A percentile compares a stretch with the other conserved stretches of the same genome.
Evolutionary conservation across 2,329 filamentous ascomycete genomes (phyloP).

Genomic region (Fusarium caatingaense): DNA sequence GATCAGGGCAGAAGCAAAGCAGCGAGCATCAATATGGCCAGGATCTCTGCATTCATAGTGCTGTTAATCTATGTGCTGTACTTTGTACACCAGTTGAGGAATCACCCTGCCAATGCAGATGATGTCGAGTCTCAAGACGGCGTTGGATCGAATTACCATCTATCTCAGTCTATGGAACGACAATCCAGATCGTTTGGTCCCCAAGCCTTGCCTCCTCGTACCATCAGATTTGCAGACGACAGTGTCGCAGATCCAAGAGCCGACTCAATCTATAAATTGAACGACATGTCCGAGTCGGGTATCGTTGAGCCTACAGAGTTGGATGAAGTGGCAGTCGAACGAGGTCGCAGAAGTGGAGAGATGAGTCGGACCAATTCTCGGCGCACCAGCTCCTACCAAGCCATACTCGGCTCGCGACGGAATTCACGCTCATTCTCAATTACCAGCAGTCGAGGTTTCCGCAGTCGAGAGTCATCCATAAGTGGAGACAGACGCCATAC

Average conservation of each 20-base stretch:
- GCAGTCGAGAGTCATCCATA: background rate
- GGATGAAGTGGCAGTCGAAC: background rate
- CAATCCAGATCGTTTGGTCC: background rate
- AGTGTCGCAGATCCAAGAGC: background rate
- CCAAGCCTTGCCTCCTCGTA: slow-evolving; percentile 24
- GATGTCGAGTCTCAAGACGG: slow-evolving; percentile 73
- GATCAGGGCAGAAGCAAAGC: slow-evolving; percentile 63
- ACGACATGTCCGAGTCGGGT: background rate
- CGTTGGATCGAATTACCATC: background rate
- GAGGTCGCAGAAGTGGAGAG: background rate
- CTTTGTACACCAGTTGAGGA: slow-evolving; percentile 79
- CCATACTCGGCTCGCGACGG: background rate
- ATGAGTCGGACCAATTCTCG: background rate
- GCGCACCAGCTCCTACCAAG: background rate
- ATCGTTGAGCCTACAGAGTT: background rate
- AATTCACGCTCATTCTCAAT: background rate
- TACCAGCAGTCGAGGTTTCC: background rate
- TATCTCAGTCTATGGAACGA: background rate
- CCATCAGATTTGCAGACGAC: slow-evolving; percentile 48
- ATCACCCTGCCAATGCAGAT: slow-evolving; percentile 71
- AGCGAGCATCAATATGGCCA: slow-evolving; percentile 77
- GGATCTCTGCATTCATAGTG: slow-evolving; percentile 80
- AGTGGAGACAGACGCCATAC: background rate
- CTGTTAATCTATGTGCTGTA: slow-evolving; percentile 79
- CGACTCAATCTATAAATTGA: slow-evolving; percentile 10